Conservation (phyloP, 2,329 filamentous ascomycete species). For the Colletotrichum coccodes region DNA sequence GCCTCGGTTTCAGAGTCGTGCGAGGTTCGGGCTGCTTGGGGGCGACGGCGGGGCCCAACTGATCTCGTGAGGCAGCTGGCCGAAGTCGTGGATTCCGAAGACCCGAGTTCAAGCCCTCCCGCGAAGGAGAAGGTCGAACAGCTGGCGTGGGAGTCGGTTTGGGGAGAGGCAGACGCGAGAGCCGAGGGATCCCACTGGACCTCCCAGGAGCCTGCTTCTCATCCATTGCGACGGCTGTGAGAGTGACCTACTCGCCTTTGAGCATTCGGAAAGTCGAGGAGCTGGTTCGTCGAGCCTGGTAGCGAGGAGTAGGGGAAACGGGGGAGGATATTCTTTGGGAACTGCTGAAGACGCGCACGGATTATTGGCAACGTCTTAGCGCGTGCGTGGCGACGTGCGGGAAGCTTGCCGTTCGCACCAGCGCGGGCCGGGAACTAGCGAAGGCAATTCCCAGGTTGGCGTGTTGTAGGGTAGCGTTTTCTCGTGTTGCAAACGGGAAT, state of each 20-base stretch:
- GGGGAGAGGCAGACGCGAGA: constrained; percentile 50
- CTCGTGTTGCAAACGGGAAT: constrained; percentile 8
- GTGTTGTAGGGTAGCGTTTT: not conserved
- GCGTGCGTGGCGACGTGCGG: not conserved
- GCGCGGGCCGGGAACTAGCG: constrained; percentile 17
- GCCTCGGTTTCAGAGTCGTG: constrained; percentile 20
- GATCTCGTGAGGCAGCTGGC: constrained; percentile 45
- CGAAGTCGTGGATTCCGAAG: constrained; percentile 45
- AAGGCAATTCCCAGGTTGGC: not conserved
- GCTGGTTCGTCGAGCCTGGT: not conserved
- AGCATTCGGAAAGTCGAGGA: not conserved
- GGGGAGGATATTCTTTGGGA: not conserved
- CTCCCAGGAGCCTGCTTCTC: constrained; percentile 27
- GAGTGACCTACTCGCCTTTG: not conserved
- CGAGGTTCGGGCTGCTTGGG: constrained; percentile 19
- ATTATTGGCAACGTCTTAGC: constrained; percentile 9
- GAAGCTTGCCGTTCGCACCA: constrained; percentile 23
- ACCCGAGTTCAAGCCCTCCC: constrained; percentile 38
- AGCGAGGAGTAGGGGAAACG: not conserved
- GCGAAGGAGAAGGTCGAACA: constrained; percentile 42
- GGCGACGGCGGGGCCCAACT: constrained; percentile 32
- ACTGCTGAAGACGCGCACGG: not conserved
- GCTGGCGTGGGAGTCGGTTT: constrained; percentile 40
- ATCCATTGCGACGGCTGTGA: constrained; percentile 19
- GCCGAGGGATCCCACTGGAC: constrained; percentile 46